Evolutionary conservation across 2,329 filamentous ascomycete genomes (phyloP), one percentile per base, ranked within the genome.

Genomic region (Colletotrichum simmondsii): DNA sequence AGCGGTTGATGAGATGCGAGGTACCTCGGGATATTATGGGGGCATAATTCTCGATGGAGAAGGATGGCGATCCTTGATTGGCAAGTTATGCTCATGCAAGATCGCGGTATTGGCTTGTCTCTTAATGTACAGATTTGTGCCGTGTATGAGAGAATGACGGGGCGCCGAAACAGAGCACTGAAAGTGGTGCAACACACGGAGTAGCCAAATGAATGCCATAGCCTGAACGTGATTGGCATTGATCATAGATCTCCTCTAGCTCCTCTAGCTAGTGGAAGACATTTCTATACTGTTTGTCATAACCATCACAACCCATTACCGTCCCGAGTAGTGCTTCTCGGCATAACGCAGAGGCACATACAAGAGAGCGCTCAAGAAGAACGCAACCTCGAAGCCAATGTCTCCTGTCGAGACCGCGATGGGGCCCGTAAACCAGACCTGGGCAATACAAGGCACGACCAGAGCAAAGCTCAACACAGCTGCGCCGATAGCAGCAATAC

Each of bases 301-400:
- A 35, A 35, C 32, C 5, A 16, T 56, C 53, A 24, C 53, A 56
- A 16, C n/a, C 12, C 30, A 4, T 42, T 30, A 72, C 7, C 70
- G 70, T 3, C 70, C 63, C 6, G 26, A 46, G 28, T 32, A 79
- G 56, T 59, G 80, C 81, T 82, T 85, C 80, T 89, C 88, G 0
- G 84, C 62, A 76, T 81, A 84, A 7, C 87, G 81, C 14, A 89
- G 78, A 3, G 87, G 86, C 2, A 87, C 62, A 67, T 89, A 90
- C 30, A 83, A 78, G 37, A 89, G 12, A 1, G 79, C 84, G 14
- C 86, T 87, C 68, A 89, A 78, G 32, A 85, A 84, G 77, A 92
- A 88, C 0, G 90, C 90, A 78, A 91, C 81, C 82, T 93, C 91
- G 70, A 93, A 92, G 0, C 91, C 91, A 78, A 93, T 88, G 75